These are phyloP conservation scores for Odontarrhena argentea DNA, from an alignment of 345 rosid genomes.

Conservation along the genomic window DNA sequence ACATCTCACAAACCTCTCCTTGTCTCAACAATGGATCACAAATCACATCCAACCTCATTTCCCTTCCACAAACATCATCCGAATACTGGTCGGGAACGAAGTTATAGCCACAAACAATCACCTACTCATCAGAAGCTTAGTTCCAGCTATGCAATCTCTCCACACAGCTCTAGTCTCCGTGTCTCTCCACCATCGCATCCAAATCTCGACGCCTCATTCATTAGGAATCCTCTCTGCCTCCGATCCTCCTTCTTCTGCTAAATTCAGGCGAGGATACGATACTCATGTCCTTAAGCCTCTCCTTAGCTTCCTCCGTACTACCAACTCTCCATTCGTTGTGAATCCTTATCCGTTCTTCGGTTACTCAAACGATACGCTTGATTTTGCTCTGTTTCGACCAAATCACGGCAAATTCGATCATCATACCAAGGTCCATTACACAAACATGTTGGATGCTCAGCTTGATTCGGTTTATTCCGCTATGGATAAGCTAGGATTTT, in stretches of 20 bases:
- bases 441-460: conserved; percentile 90
- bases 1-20: conserved; percentile 50
- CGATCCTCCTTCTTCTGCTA: conserved; percentile 72
- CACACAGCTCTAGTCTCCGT: conserved; percentile 64
- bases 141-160: conserved; percentile 75
- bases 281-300: conserved; percentile 65
- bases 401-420: conserved; percentile 61
- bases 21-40: conserved; percentile 66
- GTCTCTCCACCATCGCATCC: conserved; percentile 61
- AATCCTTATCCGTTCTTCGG: conserved; percentile 93
- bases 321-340: conserved; percentile 69
- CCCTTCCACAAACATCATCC: conserved; percentile 67
- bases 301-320: conserved; percentile 68
- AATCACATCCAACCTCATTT: conserved; percentile 55
- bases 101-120: conserved; percentile 60
- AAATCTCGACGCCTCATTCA: conserved; percentile 84
- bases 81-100: conserved; percentile 87
- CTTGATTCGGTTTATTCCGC: conserved; percentile 85
- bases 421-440: conserved; percentile 53
- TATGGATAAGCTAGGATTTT: conserved; percentile 61
- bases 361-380: conserved; percentile 59
- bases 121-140: conserved; percentile 49
- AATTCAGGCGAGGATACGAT: conserved; percentile 68
- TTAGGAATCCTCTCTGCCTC: conserved; percentile 69
- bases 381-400: conserved; percentile 74